Evolutionary conservation across 108 stramenopile species (phyloP).

Genomic region (Asterionellopsis glacialis): DNA sequence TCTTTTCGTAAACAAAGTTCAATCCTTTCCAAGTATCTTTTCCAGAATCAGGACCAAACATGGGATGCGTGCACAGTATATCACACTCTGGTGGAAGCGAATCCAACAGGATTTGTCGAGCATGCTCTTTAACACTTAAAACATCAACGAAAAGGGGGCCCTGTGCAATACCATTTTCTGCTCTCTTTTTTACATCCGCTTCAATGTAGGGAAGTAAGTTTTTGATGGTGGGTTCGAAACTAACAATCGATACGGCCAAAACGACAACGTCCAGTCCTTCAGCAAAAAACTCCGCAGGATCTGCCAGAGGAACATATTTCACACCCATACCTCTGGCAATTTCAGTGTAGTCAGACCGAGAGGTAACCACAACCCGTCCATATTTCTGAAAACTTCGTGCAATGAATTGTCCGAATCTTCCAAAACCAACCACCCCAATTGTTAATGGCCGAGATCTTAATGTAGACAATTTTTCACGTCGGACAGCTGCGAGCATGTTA

Average conservation of each 20-base stretch:
- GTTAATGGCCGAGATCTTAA: slow-evolving; percentile 65
- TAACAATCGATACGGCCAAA: slow-evolving; percentile 73
- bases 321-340: slow-evolving; percentile 76
- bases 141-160: slow-evolving; percentile 94
- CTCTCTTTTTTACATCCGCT: not conserved
- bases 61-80: slow-evolving; percentile 98
- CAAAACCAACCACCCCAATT: slow-evolving; percentile 93
- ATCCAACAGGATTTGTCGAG: slow-evolving; percentile 81
- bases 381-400: slow-evolving; percentile 69
- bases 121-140: slow-evolving; percentile 95
- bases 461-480: slow-evolving; percentile 55
- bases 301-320: slow-evolving; percentile 51
- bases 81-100: slow-evolving; percentile 82
- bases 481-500: slow-evolving; percentile 46
- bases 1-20: slow-evolving; percentile 95
- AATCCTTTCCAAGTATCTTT: slow-evolving; percentile 88
- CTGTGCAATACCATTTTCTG: slow-evolving; percentile 28
- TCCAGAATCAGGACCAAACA: slow-evolving; percentile 97
- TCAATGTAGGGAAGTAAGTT: slow-evolving; percentile 26
- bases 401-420: slow-evolving; percentile 93
- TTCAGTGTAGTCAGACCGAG: slow-evolving; percentile 67
- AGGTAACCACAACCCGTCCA: slow-evolving; percentile 47
- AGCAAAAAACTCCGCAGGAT: slow-evolving; percentile 56
- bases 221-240: slow-evolving; percentile 81
- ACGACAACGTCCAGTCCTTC: slow-evolving; percentile 76